Conservation (phyloP, 2,329 filamentous ascomycete species). For the Colletotrichum sublineola region DNA sequence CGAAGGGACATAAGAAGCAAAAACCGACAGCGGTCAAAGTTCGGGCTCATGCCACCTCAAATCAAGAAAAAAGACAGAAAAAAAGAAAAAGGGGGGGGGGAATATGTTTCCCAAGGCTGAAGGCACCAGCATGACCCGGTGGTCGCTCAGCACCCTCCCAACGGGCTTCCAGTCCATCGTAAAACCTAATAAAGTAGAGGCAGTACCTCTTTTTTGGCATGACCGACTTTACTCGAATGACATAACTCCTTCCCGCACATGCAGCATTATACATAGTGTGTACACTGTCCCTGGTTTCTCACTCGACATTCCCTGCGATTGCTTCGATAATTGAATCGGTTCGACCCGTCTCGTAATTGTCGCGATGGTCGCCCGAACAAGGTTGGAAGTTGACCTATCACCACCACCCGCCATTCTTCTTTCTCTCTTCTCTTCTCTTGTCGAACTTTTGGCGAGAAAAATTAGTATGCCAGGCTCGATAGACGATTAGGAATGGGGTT, state of each 20-base stretch:
- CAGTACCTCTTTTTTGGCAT: background rate
- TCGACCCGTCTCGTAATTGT: background rate
- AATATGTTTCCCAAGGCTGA: background rate
- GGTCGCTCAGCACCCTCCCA: background rate
- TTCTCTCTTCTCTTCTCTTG: slow-evolving; percentile 47
- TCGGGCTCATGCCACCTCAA: background rate
- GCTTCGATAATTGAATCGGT: background rate
- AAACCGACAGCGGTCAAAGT: background rate
- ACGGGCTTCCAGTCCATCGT: background rate
- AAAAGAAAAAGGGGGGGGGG: too few relatives aligned
- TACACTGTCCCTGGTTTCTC: slow-evolving; percentile 17
- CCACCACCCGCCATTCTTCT: slow-evolving; percentile 44
- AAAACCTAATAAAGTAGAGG: background rate
- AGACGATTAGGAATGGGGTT: background rate
- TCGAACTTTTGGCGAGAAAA: slow-evolving; percentile 44
- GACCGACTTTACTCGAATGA: slow-evolving; percentile 20
- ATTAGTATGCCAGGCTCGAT: slow-evolving; percentile 8
- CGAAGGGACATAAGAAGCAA: too few relatives aligned
- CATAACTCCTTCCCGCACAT: slow-evolving; percentile 20
- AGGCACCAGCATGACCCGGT: background rate
- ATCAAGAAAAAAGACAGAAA: background rate
- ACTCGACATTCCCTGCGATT: background rate
- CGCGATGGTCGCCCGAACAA: background rate
- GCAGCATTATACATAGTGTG: slow-evolving; percentile 27
- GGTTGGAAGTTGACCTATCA: slow-evolving; percentile 19